Conservation (phyloP, 805 yeast species). For the Hanseniaspora lindneri region DNA sequence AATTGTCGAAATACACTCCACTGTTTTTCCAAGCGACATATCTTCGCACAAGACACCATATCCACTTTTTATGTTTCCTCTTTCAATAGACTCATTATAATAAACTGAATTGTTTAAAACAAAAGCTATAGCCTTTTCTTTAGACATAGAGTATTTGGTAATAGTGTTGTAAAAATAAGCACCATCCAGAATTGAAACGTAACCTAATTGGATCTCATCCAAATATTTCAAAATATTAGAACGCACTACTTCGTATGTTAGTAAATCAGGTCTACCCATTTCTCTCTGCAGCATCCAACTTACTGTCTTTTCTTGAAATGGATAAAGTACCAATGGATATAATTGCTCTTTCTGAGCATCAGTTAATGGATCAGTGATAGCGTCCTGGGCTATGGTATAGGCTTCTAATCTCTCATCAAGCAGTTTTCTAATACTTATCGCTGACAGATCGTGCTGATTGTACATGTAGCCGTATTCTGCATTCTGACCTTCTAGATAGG, state of each 20-base stretch:
- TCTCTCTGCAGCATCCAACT: constrained; percentile 29
- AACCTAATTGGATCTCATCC: background rate
- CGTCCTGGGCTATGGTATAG: background rate
- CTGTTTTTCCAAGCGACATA: constrained; percentile 95
- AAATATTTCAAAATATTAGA: background rate
- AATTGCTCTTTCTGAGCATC: background rate
- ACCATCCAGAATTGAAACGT: constrained; percentile 2
- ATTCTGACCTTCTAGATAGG: background rate
- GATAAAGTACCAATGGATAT: constrained; percentile 19
- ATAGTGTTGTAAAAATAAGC: constrained; percentile 27
- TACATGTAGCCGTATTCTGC: background rate
- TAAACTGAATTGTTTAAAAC: constrained; percentile 7
- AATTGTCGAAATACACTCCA: constrained; percentile 63
- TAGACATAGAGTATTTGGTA: constrained; percentile 24
- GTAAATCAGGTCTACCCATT: background rate
- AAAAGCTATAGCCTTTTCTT: constrained; percentile 18
- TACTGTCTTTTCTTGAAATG: constrained; percentile 27
- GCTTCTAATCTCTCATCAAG: background rate
- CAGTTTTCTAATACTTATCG: background rate
- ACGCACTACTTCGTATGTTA: background rate
- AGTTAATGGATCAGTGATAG: background rate
- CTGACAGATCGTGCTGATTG: background rate
- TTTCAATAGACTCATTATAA: background rate
- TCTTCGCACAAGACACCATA: constrained; percentile 78
- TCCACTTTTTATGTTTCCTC: constrained; percentile 18